Base-by-base conservation (phyloP, 805 yeast species). In the Grigorovia jiainica region DNA sequence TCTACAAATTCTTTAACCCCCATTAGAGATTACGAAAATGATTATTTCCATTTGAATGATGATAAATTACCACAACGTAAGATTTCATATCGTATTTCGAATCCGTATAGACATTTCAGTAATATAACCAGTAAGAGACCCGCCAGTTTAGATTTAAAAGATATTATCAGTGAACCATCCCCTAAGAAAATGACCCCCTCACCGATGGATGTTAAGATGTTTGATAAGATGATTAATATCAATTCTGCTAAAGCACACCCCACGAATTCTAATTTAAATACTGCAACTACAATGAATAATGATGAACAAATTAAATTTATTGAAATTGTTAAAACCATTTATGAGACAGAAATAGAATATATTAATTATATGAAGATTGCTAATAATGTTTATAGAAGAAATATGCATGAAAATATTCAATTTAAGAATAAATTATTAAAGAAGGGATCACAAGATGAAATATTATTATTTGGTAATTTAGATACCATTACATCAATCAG, bases 391-490 rank as follows among this genome's bases (percentile, higher is more conserved):
- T 67, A 63, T 39, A 51, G 66, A 8, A 57, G 62, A 5, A 48
- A 61, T 9, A 47, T 67, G 20, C 52, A 52, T 33, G 59, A 55
- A 36, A 57, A 61, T 5, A 47, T 44, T 23, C 54, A 54, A 21
- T 58, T 56, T 35, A 55, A 52, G 18, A 49, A 61, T 36, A 58
- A 63, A 11, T 49, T 71, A 9, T 49, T 63, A 20, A 44, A 43
- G 2, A 35, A 29, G 3, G 44, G 41, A 7, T 46, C 56, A 1
- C 54, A 55, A 19, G 73, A 71, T 25, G 66, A 65, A 41, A 36
- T 63, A 5, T 41, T 64, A 7, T 47, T 73, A 2, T 72, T 73
- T 55, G 72, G 74, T 1, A 70, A 71, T 46, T 48, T 70, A 31
- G 66, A 59, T 13, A 61, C 69, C 1, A 60, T 73, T 25, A 42